A percentile compares a stretch with the other conserved stretches of the same genome.
phyloP scores from a whole-genome alignment of 1,284 basidiomycete species.

The Cryptococcus wingfieldii region DNA sequence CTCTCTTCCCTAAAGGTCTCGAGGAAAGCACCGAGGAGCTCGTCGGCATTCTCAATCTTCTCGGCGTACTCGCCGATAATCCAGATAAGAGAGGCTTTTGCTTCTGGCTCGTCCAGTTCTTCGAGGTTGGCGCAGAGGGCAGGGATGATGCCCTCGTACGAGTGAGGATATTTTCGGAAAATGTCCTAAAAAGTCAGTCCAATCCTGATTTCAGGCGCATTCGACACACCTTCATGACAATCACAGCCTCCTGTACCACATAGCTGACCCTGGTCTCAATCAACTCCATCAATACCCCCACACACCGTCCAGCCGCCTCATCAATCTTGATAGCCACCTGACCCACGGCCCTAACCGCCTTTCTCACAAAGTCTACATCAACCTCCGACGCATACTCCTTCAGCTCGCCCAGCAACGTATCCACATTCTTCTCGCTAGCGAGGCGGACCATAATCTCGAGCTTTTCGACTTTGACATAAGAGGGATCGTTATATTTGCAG shows the following conservation, averaged over 20 bases:
- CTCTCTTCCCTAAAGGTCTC: constrained; percentile 94
- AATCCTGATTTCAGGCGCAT: background rate
- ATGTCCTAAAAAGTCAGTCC: constrained; percentile 60
- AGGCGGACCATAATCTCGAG: constrained; percentile 98
- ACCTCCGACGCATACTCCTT: constrained; percentile 97
- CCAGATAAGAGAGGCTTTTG: constrained; percentile 97
- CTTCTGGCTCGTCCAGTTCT: constrained; percentile 87
- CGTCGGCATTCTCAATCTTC: constrained; percentile 92
- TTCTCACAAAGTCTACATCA: constrained; percentile 95
- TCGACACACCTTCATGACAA: constrained; percentile 72
- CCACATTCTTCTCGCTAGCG: constrained; percentile 82
- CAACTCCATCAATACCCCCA: constrained; percentile 76
- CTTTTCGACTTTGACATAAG: constrained; percentile 97
- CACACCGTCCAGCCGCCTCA: constrained; percentile 81
- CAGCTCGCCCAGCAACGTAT: constrained; percentile 86
- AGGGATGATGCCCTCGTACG: constrained; percentile 92
- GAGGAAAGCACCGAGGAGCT: constrained; percentile 86
- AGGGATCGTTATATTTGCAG: constrained; percentile 99
- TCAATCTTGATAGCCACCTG: constrained; percentile 96
- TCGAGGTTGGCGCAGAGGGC: constrained; percentile 90
- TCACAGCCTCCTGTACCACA: constrained; percentile 95
- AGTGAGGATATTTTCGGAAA: constrained; percentile 94
- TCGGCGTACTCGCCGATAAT: constrained; percentile 96
- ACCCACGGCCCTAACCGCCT: constrained; percentile 93
- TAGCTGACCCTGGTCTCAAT: constrained; percentile 94